Evolutionary conservation across 768 basidiomycete genomes (phyloP).

Genomic region (Crucibulum laeve): DNA sequence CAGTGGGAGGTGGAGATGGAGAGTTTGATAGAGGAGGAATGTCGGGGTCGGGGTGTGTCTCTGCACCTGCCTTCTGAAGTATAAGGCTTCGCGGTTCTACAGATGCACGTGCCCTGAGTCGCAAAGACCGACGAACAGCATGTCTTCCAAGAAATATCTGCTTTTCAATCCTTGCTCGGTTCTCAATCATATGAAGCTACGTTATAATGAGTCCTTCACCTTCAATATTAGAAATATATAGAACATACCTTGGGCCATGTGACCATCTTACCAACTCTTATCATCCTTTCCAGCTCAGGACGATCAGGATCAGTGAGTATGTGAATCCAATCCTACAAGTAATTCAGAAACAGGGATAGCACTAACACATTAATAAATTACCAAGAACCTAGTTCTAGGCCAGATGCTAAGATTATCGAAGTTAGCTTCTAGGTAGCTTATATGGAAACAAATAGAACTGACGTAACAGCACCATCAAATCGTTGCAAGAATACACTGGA

Average conservation of each 20-base stretch:
- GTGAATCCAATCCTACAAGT: constrained; percentile 70
- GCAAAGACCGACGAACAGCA: constrained; percentile 54
- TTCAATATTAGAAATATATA: not conserved
- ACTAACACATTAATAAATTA: constrained; percentile 22
- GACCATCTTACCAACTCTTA: constrained; percentile 80
- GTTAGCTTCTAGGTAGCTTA: constrained; percentile 16
- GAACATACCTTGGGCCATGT: constrained; percentile 92
- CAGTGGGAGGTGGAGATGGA: constrained; percentile 29
- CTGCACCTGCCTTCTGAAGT: constrained; percentile 10
- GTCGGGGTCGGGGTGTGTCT: constrained; percentile 7
- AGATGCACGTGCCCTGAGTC: constrained; percentile 18
- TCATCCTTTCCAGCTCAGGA: constrained; percentile 79
- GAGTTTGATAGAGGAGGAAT: constrained; percentile 13
- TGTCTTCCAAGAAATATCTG: constrained; percentile 80
- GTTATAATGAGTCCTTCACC: constrained; percentile 2
- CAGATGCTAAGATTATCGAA: constrained; percentile 37
- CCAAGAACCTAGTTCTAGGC: constrained; percentile 79
- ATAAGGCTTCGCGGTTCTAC: constrained; percentile 17
- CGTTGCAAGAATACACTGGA: constrained; percentile 93
- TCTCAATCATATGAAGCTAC: constrained; percentile 91
- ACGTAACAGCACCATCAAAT: constrained; percentile 88
- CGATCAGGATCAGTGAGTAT: constrained; percentile 84
- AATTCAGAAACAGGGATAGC: constrained; percentile 4
- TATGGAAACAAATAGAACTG: constrained; percentile 24
- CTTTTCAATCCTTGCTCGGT: constrained; percentile 80